Conservation (phyloP, 306 rosid genomes). For the Gynostemma pentaphyllum region DNA sequence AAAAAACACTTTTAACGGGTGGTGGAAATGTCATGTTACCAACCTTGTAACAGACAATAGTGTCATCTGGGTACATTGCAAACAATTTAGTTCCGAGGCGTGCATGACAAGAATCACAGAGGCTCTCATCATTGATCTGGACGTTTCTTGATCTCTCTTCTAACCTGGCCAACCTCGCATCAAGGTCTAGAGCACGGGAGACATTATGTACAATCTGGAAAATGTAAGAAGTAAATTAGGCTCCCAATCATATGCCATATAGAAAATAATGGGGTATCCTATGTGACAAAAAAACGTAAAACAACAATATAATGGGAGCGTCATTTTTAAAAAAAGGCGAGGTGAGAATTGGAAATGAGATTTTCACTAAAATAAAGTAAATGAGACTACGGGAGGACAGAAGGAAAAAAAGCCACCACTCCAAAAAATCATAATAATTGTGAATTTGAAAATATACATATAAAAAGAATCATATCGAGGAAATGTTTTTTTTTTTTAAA, state of each 20-base stretch:
- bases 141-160: slow-evolving; percentile 92
- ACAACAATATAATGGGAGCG: too few relatives aligned
- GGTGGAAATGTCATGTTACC: slow-evolving; percentile 15
- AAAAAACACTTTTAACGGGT: neutral
- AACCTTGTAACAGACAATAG: slow-evolving; percentile 93
- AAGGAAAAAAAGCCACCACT: too few relatives aligned
- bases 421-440: too few relatives aligned
- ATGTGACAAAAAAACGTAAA: too few relatives aligned
- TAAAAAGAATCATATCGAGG: too few relatives aligned
- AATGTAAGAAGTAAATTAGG: neutral
- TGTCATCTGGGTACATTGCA: slow-evolving; percentile 98
- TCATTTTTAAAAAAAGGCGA: too few relatives aligned
- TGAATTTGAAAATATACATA: too few relatives aligned
- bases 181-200: slow-evolving; percentile 79
- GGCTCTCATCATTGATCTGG: slow-evolving; percentile 92
- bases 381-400: too few relatives aligned
- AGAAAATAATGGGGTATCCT: too few relatives aligned
- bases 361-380: too few relatives aligned
- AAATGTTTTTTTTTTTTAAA: too few relatives aligned
- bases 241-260: neutral
- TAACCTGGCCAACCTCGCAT: slow-evolving; percentile 86
- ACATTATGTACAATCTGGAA: slow-evolving; percentile 76
- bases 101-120: slow-evolving; percentile 91
- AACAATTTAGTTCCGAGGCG: slow-evolving; percentile 94
- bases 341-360: too few relatives aligned